Conservation (phyloP, 2,329 filamentous ascomycete species). For the Talaromyces verruculosus region DNA sequence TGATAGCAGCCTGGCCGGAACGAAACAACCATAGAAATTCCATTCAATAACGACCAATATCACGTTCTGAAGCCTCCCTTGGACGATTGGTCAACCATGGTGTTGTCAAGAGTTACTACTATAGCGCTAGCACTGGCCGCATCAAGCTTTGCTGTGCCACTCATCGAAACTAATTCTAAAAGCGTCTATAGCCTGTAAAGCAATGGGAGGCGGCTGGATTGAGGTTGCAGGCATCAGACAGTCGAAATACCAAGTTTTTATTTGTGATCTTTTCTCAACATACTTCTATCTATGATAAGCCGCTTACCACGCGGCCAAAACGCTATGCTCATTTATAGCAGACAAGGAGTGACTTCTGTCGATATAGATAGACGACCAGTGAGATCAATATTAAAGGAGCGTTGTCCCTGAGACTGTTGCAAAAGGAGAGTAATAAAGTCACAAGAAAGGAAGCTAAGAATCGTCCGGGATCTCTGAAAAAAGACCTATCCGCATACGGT, state of each 20-base stretch:
- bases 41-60: too few species aligned
- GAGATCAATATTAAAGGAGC: conserved; percentile 11
- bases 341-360: conserved; percentile 15
- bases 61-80: too few species aligned
- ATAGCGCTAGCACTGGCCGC: too few species aligned
- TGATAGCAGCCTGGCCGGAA: too few species aligned
- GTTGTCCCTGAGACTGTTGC: conserved; percentile 17
- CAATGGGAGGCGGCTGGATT: too few species aligned
- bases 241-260: neutral
- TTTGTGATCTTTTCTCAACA: conserved; percentile 10
- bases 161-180: too few species aligned
- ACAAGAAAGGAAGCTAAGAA: conserved; percentile 29
- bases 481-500: conserved; percentile 73
- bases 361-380: conserved; percentile 13
- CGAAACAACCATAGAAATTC: too few species aligned
- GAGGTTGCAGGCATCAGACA: too few species aligned
- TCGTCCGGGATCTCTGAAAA: conserved; percentile 71
- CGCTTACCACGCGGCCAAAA: neutral
- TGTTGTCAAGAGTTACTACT: too few species aligned
- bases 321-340: neutral
- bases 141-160: too few species aligned
- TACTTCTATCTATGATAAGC: conserved; percentile 7
- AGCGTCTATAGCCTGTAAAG: too few species aligned
- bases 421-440: conserved; percentile 20
- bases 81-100: too few species aligned